Conservation (phyloP, 257 asterid genomes). For the Gentiana straminea region DNA sequence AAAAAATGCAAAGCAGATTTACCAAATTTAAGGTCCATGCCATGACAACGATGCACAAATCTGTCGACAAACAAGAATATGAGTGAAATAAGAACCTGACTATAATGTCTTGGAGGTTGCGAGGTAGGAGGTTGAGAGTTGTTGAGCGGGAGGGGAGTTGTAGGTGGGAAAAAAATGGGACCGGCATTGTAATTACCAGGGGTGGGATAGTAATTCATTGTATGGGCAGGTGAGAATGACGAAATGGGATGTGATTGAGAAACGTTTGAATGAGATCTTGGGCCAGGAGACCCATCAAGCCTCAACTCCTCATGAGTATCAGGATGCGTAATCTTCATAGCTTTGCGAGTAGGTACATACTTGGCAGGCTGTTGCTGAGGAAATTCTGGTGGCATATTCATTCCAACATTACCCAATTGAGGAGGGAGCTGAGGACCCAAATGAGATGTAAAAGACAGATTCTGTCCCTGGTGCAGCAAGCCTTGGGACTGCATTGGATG, state of each 20-base stretch:
- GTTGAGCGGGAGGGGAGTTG: constrained; percentile 45
- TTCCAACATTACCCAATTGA: constrained; percentile 67
- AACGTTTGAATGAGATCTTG: constrained; percentile 39
- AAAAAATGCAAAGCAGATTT: background rate
- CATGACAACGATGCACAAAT: background rate
- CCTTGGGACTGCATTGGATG: constrained; percentile 80
- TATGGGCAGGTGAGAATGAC: constrained; percentile 49
- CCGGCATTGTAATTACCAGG: constrained; percentile 42
- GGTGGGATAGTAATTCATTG: constrained; percentile 40
- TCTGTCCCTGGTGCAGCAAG: constrained; percentile 68
- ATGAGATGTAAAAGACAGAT: constrained; percentile 47
- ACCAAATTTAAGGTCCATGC: background rate
- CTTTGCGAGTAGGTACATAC: constrained; percentile 39
- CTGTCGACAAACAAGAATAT: background rate
- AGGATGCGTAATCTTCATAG: constrained; percentile 86
- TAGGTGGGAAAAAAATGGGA: constrained; percentile 29
- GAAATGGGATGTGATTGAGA: constrained; percentile 59
- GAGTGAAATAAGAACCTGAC: constrained; percentile 38
- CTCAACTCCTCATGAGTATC: constrained; percentile 83
- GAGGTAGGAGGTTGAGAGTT: constrained; percentile 44
- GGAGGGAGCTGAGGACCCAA: constrained; percentile 61
- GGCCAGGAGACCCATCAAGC: constrained; percentile 52
- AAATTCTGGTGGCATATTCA: constrained; percentile 52
- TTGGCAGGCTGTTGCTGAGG: constrained; percentile 58
- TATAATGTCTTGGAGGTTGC: constrained; percentile 40